Percentiles rank a stretch among this genome's conserved stretches.
Evolutionary conservation across 129 eudicot species (phyloP).

Genomic region (Lonicera japonica): DNA sequence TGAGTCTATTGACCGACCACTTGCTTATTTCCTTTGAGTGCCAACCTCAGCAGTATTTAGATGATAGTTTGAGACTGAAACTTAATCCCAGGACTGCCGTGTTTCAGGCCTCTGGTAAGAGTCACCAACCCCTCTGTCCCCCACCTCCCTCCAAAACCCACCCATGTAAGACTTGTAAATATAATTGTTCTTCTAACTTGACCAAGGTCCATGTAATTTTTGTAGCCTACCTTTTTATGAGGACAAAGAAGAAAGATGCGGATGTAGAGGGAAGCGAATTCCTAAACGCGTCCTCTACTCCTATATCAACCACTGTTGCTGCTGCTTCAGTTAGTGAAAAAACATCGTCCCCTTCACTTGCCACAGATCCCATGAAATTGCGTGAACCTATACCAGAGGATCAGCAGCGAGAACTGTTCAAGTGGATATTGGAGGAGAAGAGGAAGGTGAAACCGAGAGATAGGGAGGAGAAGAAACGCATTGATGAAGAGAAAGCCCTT

Average conservation of each 20-base stretch:
- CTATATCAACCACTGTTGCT: constrained; percentile 36
- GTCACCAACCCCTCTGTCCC: too few relatives aligned
- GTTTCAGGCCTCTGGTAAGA: too few relatives aligned
- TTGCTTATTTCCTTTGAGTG: too few relatives aligned
- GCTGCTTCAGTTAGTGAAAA: constrained; percentile 24
- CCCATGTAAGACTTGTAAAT: too few relatives aligned
- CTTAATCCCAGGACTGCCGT: too few relatives aligned
- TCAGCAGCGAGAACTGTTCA: constrained; percentile 80
- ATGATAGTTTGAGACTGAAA: too few relatives aligned
- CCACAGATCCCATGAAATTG: constrained; percentile 26
- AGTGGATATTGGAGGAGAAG: constrained; percentile 95
- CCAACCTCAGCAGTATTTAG: too few relatives aligned
- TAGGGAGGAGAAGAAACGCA: constrained; percentile 60
- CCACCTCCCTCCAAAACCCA: too few relatives aligned
- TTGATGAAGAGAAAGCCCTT: constrained; percentile 87
- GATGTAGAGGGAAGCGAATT: constrained; percentile 30
- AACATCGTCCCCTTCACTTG: constrained; percentile 20
- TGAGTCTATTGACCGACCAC: too few relatives aligned
- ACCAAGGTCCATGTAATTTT: not conserved
- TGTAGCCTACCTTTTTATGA: constrained; percentile 65
- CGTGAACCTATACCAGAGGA: constrained; percentile 57
- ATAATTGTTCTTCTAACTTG: too few relatives aligned
- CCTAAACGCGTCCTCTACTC: constrained; percentile 6
- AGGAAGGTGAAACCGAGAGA: constrained; percentile 70
- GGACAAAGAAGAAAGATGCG: constrained; percentile 57